Base-by-base conservation (phyloP, 176 grass and related monocot species). In the Avena insularis region DNA sequence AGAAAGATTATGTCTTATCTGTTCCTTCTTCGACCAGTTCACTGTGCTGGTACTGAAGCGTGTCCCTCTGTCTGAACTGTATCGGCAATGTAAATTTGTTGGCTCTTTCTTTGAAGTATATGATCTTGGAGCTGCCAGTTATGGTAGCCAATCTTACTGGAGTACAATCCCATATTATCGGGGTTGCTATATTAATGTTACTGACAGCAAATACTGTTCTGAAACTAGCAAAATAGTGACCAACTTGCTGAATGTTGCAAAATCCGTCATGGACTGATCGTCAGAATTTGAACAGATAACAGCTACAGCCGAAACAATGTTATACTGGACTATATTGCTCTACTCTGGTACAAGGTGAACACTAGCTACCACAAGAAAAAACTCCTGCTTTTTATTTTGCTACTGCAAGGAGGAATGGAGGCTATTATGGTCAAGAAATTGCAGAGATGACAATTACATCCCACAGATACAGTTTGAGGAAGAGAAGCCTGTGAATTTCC, bases 361-460 rank as follows among this genome's bases (percentile, higher is more conserved):
- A 23, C 50, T 43, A 79, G 2, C 54, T 73, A 23, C 61, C 58
- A 63, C 71, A 83, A 36, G 35, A 89, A 87, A 86, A 86, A 78
- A 75, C 90, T 88, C 83, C 82, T 86, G 90, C 78, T 40, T 88
- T 85, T 88, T 85, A 85, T 88, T 91, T 88, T 46, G 82, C 86
- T 77, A 82, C 60, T 77, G 71, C 82, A 85, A 91, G 84, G 82
- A 82, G 82, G 50, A 77, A 57, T 69, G 59, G 84, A 86, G 79
- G 35, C 36, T 17, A 9, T 67, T 56, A 56, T 62, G 45, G 49
- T 50, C 40, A 73, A 79, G 40, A 54, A 33, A 25, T 11, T 0
- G 3, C 15, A 11, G 69, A 71, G 38, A 81, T 57, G 36, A 49
- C 6, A 36, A 71, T 84, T 84, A 66, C 82, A 84, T 55, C 86